A percentile compares a stretch with the other conserved stretches of the same genome.
Evolutionary conservation across 192 early-diverging fungal genomes (phyloP).

Genomic region (Umbelopsis sp.): DNA sequence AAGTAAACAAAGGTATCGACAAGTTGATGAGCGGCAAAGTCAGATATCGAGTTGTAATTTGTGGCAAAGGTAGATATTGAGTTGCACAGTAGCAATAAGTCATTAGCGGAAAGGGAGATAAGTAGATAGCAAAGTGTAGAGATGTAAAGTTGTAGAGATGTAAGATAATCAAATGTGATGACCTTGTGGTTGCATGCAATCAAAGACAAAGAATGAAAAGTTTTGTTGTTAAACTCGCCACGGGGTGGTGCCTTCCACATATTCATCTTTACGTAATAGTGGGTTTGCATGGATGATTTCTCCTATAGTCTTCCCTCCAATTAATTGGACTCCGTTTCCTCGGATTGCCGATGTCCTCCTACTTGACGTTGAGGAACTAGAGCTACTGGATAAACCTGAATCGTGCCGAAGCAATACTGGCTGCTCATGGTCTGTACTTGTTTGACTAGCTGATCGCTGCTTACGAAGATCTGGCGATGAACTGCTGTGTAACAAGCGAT

Average conservation of each 20-base stretch:
- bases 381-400: background rate
- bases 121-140: too few relatives aligned
- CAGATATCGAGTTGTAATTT: slow-evolving; percentile 68
- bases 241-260: background rate
- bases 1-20: slow-evolving; percentile 66
- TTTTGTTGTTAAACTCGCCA: background rate
- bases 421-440: background rate
- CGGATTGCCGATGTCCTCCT: background rate
- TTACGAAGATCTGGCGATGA: slow-evolving; percentile 9
- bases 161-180: too few relatives aligned
- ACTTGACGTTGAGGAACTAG: background rate
- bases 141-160: too few relatives aligned
- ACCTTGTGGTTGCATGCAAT: too few relatives aligned
- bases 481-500: background rate
- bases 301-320: slow-evolving; percentile 8
- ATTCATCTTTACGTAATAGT: slow-evolving; percentile 9
- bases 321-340: background rate
- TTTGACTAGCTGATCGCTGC: background rate
- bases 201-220: background rate
- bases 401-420: background rate
- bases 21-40: slow-evolving; percentile 62
- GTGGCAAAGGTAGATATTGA: slow-evolving; percentile 20
- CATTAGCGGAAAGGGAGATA: too few relatives aligned
- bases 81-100: background rate
- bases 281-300: slow-evolving; percentile 8